Evolutionary conservation across 140 eudicot species (phyloP).

Genomic region (Anethum foeniculum): DNA sequence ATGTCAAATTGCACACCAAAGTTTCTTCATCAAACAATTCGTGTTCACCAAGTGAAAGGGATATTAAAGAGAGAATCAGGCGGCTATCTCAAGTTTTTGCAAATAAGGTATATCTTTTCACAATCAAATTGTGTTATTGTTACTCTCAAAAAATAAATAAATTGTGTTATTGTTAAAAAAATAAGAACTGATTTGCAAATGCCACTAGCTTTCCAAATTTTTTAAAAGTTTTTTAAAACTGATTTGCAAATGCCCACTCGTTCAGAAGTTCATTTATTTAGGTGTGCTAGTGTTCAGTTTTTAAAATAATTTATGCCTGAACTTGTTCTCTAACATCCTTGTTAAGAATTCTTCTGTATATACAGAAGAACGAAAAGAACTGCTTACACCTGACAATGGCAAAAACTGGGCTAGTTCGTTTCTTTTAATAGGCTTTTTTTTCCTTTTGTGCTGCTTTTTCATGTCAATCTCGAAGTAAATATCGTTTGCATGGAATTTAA

Average conservation of each 20-base stretch:
- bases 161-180: neutral
- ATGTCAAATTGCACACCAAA: conserved; percentile 36
- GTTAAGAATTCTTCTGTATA: neutral
- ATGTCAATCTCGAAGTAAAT: neutral
- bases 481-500: neutral
- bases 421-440: neutral
- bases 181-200: neutral
- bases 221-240: neutral
- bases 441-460: neutral
- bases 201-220: neutral
- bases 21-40: conserved; percentile 23
- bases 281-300: neutral
- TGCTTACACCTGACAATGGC: neutral
- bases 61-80: conserved; percentile 59
- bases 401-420: neutral
- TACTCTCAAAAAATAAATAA: neutral
- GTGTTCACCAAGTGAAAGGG: conserved; percentile 51
- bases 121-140: neutral
- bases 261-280: neutral
- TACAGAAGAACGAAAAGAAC: neutral
- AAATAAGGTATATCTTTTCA: conserved; percentile 42
- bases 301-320: neutral
- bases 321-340: neutral
- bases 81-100: conserved; percentile 54
- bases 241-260: neutral